phyloP scores from a whole-genome alignment of 2,329 filamentous ascomycete genomes.

The Pseudopyrenochaeta lycopersici region DNA sequence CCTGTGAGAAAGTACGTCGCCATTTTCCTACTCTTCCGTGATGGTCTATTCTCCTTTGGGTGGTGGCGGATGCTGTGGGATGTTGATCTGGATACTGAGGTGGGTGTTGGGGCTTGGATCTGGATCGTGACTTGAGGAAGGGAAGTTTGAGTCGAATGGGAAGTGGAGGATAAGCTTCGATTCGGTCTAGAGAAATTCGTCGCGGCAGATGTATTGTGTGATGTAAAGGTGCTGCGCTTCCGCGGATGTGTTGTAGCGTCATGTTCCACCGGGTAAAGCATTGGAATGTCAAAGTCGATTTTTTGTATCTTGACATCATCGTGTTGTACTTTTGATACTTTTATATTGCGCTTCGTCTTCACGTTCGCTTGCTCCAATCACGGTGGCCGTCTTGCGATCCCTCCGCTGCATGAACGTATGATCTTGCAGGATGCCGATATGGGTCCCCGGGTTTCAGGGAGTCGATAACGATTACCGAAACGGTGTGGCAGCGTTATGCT shows the following conservation, averaged over 20 bases:
- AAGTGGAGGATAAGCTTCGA: background rate
- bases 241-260: conserved; percentile 7
- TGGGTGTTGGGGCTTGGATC: conserved; percentile 10
- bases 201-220: background rate
- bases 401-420: background rate
- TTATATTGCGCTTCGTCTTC: background rate
- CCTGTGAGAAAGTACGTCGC: conserved; percentile 45
- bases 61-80: background rate
- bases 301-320: background rate
- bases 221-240: conserved; percentile 14
- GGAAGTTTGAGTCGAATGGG: background rate
- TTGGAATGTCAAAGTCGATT: background rate
- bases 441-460: background rate
- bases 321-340: background rate
- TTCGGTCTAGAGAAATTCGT: conserved; percentile 20
- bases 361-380: background rate
- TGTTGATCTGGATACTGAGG: conserved; percentile 5
- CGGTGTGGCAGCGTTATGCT: background rate
- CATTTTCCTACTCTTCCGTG: conserved; percentile 22
- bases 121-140: background rate
- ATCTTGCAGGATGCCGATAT: background rate
- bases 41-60: background rate
- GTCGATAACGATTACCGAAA: background rate
- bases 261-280: conserved; percentile 23
- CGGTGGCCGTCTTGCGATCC: background rate